phyloP scores from a whole-genome alignment of 768 basidiomycete species.

The Tylopilus vinaceipallidus region DNA sequence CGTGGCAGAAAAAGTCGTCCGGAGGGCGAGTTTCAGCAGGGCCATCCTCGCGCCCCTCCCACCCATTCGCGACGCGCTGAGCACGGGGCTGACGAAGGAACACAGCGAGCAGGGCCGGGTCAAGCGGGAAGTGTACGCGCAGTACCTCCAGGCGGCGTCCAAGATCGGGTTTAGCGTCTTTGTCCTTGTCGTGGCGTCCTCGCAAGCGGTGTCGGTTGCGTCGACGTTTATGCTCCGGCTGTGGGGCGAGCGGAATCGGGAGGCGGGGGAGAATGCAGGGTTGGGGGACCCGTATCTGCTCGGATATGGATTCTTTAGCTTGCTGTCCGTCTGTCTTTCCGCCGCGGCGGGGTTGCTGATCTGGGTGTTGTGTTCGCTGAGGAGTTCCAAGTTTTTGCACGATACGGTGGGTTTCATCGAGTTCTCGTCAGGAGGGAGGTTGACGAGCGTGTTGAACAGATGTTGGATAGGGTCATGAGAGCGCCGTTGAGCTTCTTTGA shows the following conservation, averaged over 20 bases:
- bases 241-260: constrained; percentile 80
- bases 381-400: constrained; percentile 73
- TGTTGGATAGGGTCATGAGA: constrained; percentile 76
- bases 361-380: constrained; percentile 74
- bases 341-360: constrained; percentile 62
- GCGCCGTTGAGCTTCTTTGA: constrained; percentile 91
- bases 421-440: background rate
- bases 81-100: constrained; percentile 58
- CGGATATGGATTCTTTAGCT: constrained; percentile 66
- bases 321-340: constrained; percentile 53
- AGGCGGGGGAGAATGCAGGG: constrained; percentile 53
- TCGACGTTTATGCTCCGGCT: constrained; percentile 67
- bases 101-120: constrained; percentile 81
- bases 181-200: constrained; percentile 47
- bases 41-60: constrained; percentile 47
- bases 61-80: constrained; percentile 37
- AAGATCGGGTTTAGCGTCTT: constrained; percentile 68
- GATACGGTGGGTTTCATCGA: constrained; percentile 52
- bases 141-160: constrained; percentile 81
- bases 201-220: constrained; percentile 60
- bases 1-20: constrained; percentile 57
- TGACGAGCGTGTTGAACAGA: constrained; percentile 41
- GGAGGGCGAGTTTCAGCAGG: constrained; percentile 55
- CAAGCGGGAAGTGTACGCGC: constrained; percentile 68
- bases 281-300: constrained; percentile 55